phyloP scores from a whole-genome alignment of 2,329 filamentous ascomycete genomes.

The Fusarium sp. region DNA sequence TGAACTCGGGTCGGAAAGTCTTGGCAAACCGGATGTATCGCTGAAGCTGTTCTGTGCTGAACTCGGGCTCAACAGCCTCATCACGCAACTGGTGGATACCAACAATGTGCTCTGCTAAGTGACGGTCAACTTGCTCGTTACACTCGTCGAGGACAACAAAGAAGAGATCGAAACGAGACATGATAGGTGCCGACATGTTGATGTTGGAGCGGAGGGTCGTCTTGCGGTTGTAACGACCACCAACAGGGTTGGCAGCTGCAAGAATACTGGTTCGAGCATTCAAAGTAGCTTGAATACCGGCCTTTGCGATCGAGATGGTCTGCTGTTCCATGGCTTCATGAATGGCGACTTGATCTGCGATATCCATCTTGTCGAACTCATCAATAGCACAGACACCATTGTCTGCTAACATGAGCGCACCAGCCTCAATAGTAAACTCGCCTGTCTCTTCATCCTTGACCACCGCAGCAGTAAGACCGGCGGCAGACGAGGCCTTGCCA shows the following conservation, averaged over 20 bases:
- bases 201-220: slow-evolving; percentile 93
- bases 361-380: slow-evolving; percentile 99
- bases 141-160: slow-evolving; percentile 98
- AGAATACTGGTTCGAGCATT: slow-evolving; percentile 96
- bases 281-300: slow-evolving; percentile 95
- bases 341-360: slow-evolving; percentile 95
- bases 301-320: slow-evolving; percentile 98
- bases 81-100: slow-evolving; percentile 93
- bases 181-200: slow-evolving; percentile 99
- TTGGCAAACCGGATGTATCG: slow-evolving; percentile 96
- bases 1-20: slow-evolving; percentile 94
- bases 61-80: slow-evolving; percentile 90
- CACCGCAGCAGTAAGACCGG: slow-evolving; percentile 95
- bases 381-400: slow-evolving; percentile 99
- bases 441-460: slow-evolving; percentile 99
- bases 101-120: slow-evolving; percentile 94
- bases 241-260: slow-evolving; percentile 94
- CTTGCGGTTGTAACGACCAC: slow-evolving; percentile 97
- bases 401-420: slow-evolving; percentile 95
- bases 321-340: slow-evolving; percentile 99
- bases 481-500: slow-evolving; percentile 95
- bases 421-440: slow-evolving; percentile 98
- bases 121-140: slow-evolving; percentile 89
- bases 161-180: slow-evolving; percentile 99
- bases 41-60: slow-evolving; percentile 95